Percentiles rank a stretch among this genome's conserved stretches.
These are phyloP conservation scores for Fistulinella cinereoalba DNA, from an alignment of 1,284 basidiomycete genomes.

Conservation along the genomic window DNA sequence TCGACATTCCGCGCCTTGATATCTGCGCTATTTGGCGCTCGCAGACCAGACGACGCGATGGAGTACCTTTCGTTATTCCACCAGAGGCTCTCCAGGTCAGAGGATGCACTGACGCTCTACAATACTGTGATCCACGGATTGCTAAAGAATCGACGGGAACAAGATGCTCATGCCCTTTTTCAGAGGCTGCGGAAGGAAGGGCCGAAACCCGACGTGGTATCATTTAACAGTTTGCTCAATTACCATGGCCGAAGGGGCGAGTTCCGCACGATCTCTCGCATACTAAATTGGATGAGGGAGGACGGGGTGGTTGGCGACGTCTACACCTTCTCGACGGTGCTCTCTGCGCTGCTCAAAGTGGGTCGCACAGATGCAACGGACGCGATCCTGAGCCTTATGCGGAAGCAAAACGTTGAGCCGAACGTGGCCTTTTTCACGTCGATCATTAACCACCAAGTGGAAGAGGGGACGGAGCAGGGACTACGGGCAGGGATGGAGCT, in stretches of 20 bases:
- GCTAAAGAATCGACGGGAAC: slow-evolving; percentile 42
- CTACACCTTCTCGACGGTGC: slow-evolving; percentile 77
- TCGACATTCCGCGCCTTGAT: slow-evolving; percentile 63
- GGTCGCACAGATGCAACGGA: slow-evolving; percentile 65
- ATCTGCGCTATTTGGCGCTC: slow-evolving; percentile 48
- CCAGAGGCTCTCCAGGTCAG: slow-evolving; percentile 25
- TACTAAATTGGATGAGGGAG: slow-evolving; percentile 55
- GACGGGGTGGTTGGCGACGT: slow-evolving; percentile 64
- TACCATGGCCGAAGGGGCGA: slow-evolving; percentile 61
- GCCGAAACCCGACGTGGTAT: slow-evolving; percentile 64
- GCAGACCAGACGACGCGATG: slow-evolving; percentile 45
- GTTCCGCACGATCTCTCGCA: slow-evolving; percentile 52
- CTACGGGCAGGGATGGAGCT: slow-evolving; percentile 65
- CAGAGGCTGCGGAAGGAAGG: slow-evolving; percentile 47
- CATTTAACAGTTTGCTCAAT: slow-evolving; percentile 76
- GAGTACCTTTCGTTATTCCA: slow-evolving; percentile 42
- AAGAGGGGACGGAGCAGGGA: slow-evolving; percentile 48
- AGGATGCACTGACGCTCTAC: slow-evolving; percentile 46
- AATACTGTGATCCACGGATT: slow-evolving; percentile 65
- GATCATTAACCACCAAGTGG: slow-evolving; percentile 71
- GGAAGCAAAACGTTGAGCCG: slow-evolving; percentile 65
- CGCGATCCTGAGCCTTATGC: slow-evolving; percentile 66
- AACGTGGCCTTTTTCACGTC: slow-evolving; percentile 72
- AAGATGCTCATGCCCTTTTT: slow-evolving; percentile 48
- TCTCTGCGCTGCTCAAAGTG: slow-evolving; percentile 68